Percentiles rank a stretch among this genome's conserved stretches.
These are phyloP conservation scores for Solanum appendiculatum DNA, from an alignment of 257 asterid genomes.

Conservation along the genomic window DNA sequence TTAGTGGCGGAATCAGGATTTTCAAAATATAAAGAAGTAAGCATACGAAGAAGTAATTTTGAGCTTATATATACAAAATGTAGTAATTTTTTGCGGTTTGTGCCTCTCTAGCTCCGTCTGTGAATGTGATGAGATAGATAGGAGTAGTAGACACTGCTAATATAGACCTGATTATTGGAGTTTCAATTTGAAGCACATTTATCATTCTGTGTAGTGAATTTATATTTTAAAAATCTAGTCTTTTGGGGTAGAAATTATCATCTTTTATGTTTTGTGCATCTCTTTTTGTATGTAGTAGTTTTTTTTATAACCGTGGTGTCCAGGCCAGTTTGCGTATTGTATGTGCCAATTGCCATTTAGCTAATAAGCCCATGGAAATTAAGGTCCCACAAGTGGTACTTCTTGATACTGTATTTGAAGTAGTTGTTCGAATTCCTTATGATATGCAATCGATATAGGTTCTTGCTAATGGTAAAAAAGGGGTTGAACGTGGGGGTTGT, in stretches of 20 bases:
- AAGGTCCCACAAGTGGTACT: no score
- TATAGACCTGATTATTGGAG: neutral
- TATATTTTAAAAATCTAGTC: neutral
- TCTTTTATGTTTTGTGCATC: neutral
- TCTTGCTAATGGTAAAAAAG: no score
- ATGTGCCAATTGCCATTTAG: no score
- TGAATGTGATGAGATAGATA: neutral
- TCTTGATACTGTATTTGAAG: no score
- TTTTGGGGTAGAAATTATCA: neutral
- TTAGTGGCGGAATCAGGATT: neutral
- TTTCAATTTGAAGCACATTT: neutral
- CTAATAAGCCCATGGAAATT: no score
- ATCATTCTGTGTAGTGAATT: neutral
- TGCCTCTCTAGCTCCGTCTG: neutral
- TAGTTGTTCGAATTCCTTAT: no score
- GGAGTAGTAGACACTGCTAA: neutral
- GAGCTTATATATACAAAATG: neutral
- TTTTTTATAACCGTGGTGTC: neutral
- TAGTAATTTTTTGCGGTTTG: neutral
- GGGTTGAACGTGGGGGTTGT: no score
- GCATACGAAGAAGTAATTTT: neutral
- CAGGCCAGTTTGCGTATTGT: neutral
- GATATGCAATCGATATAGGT: no score
- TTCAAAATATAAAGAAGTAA: neutral
- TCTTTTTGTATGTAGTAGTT: neutral